Evolutionary conservation across 2,329 filamentous ascomycete species (phyloP), one percentile per base, ranked within the genome.

Genomic region (Fusarium sp.): DNA sequence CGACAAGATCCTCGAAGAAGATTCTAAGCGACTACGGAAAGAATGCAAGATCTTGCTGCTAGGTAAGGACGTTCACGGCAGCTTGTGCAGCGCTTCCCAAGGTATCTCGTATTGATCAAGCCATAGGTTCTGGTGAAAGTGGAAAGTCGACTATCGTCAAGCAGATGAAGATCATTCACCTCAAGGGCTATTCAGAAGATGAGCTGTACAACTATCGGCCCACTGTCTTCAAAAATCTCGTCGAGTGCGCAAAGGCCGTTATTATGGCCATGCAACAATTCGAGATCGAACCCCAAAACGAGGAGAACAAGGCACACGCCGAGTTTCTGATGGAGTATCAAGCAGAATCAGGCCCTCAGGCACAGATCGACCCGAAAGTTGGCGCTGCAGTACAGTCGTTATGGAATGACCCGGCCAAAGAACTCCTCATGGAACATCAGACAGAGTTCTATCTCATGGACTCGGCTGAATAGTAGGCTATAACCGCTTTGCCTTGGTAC

Each of bases 141-240:
- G 96, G 96, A 77, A 99, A 99, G 85, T 98, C 96, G 67, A 99
- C 96, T 11, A 98, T 99, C 79, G 96, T 99, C 77, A 99, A 99
- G 85, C 96, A 99, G 88, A 99, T 99, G 96, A 99, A 98, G 85
- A 99, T 99, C 78, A 98, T 99, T 80, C 96, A 99, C 81, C 93
- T 98, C 79, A 98, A 98, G 85, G 96, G 96, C 70, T 99, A 99
- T 84, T 95, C 94, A 12, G 91, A 94, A 76, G 96, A 98, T 79
- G 96, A 99, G 84, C 88, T 98, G 58, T 93, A 93, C 79, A 92
- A 98, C 81, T 98, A 98, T 86, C 93, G 96, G 68, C 91, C 97
- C 71, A 98, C 96, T 36, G 95, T 99, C 69, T 99, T 97, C 87
- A 99, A 99, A 85, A 99, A 99, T 82, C 88, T 99, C 69, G 90